Percentiles rank a stretch among this genome's conserved stretches.
Evolutionary conservation across 805 yeast genomes (phyloP).

Genomic region (Suhomyces xylopsoci): DNA sequence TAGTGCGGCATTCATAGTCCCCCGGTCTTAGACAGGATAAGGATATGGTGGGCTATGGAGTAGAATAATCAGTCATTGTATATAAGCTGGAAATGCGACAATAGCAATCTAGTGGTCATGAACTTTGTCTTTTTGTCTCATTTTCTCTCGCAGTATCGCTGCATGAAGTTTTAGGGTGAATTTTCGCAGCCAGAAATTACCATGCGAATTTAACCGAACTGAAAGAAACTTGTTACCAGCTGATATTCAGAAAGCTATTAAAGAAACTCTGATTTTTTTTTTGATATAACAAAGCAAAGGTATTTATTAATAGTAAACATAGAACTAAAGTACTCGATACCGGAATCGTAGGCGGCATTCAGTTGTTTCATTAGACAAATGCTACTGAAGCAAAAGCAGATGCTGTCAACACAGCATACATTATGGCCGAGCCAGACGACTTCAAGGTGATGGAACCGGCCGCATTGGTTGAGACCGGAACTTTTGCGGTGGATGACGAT

Average conservation of each 20-base stretch:
- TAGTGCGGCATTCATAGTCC: too few relatives aligned
- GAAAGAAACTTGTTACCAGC: not conserved
- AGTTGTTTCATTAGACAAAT: not conserved
- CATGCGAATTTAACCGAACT: not conserved
- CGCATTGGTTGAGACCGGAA: not conserved
- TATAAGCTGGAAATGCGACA: too few relatives aligned
- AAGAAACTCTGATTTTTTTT: not conserved
- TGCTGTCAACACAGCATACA: not conserved
- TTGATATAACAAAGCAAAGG: not conserved
- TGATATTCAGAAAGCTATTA: not conserved
- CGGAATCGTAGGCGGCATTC: not conserved
- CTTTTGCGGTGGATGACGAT: not conserved
- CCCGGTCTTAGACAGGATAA: too few relatives aligned
- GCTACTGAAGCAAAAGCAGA: constrained; percentile 1
- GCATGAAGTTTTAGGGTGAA: too few relatives aligned
- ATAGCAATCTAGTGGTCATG: too few relatives aligned
- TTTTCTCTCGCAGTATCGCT: too few relatives aligned
- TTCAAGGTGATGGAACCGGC: constrained; percentile 1
- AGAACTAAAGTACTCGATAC: not conserved
- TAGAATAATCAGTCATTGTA: too few relatives aligned
- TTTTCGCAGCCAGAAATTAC: not conserved
- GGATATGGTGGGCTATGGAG: too few relatives aligned
- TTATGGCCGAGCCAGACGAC: not conserved
- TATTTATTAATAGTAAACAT: not conserved
- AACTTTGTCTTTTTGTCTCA: too few relatives aligned